Conservation (phyloP, 164 flowering plant genomes). For the Stephania japonica region DNA sequence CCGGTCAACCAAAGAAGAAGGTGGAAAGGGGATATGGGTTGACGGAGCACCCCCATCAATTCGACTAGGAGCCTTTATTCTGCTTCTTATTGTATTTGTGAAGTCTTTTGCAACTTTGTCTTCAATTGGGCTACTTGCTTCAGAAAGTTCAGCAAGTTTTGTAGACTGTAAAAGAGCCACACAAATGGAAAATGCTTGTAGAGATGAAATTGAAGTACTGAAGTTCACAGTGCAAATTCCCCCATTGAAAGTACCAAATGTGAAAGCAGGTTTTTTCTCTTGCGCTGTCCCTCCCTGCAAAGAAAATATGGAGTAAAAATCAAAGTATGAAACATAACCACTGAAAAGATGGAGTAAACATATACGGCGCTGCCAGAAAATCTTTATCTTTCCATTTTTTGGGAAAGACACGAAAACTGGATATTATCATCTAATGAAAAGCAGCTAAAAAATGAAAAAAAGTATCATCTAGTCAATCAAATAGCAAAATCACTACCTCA, state of each 20-base stretch:
- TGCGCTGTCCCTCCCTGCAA: slow-evolving; percentile 40
- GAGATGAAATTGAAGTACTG: slow-evolving; percentile 41
- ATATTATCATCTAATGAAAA: too few relatives aligned
- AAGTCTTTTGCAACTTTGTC: slow-evolving; percentile 20
- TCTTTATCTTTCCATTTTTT: too few relatives aligned
- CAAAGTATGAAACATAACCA: neutral
- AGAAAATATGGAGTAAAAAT: neutral
- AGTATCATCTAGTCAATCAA: neutral
- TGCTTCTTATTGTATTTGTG: slow-evolving; percentile 6
- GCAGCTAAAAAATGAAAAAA: too few relatives aligned
- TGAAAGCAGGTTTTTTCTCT: slow-evolving; percentile 43
- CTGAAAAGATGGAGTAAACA: neutral
- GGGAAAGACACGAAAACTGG: too few relatives aligned
- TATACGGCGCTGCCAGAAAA: neutral
- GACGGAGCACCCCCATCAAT: slow-evolving; percentile 20
- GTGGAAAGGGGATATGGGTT: slow-evolving; percentile 49
- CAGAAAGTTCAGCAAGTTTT: slow-evolving; percentile 22
- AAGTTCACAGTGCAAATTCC: slow-evolving; percentile 55
- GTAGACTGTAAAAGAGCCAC: slow-evolving; percentile 47
- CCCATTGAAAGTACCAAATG: slow-evolving; percentile 38
- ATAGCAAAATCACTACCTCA: slow-evolving; percentile 39
- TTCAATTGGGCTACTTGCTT: slow-evolving; percentile 15
- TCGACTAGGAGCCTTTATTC: slow-evolving; percentile 14
- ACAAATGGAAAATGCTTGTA: slow-evolving; percentile 81
- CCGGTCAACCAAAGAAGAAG: slow-evolving; percentile 70